phyloP scores from a whole-genome alignment of 75 land plant species.

The Picea glauca region DNA sequence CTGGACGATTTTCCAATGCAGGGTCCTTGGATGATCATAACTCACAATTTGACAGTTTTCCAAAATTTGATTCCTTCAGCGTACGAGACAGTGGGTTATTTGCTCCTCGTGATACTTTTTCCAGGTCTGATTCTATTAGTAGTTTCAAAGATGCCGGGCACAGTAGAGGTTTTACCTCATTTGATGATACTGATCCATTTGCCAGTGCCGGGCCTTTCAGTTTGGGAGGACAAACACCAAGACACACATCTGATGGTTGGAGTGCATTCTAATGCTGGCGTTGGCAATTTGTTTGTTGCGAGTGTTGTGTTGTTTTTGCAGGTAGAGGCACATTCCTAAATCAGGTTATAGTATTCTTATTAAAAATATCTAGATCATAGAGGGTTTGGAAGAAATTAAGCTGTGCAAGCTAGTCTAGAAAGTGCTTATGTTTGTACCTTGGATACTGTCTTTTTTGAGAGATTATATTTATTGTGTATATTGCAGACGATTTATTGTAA shows the following conservation, averaged over 20 bases:
- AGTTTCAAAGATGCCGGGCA: conserved; percentile 45
- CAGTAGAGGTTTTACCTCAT: conserved; percentile 50
- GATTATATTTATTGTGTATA: conserved; percentile 12
- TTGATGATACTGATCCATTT: conserved; percentile 81
- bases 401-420: conserved; percentile 4
- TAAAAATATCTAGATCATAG: conserved; percentile 1
- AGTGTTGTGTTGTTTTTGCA: conserved; percentile 3
- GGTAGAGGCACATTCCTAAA: conserved; percentile 6
- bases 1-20: conserved; percentile 18
- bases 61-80: conserved; percentile 80
- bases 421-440: conserved; percentile 2
- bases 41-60: conserved; percentile 25
- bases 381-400: conserved; percentile 4
- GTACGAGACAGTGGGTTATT: conserved; percentile 30
- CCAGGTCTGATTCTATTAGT: conserved; percentile 60
- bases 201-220: conserved; percentile 76
- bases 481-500: conserved; percentile 8
- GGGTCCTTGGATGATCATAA: conserved; percentile 24
- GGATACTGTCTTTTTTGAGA: conserved; percentile 2
- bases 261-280: conserved; percentile 29
- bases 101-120: conserved; percentile 22
- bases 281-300: neutral
- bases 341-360: neutral
- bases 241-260: conserved; percentile 58
- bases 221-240: conserved; percentile 43